Conservation (phyloP, 108 stramenopile species). For the Fragilaria crotonensis region DNA sequence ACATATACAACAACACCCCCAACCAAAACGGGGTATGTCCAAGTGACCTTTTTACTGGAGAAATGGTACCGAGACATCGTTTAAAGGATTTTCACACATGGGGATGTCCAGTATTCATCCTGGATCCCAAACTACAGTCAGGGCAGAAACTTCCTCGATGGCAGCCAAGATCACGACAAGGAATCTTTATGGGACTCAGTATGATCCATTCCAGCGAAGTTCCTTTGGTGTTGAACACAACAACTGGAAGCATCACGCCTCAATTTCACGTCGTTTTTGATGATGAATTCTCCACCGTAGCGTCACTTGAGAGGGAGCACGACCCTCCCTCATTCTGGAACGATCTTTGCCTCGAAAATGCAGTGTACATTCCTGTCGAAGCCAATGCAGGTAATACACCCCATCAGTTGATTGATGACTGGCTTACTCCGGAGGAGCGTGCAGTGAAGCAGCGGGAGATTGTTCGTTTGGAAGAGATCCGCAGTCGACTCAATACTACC, state of each 20-base stretch:
- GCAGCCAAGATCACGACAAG: slow-evolving; percentile 23
- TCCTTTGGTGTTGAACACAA: slow-evolving; percentile 26
- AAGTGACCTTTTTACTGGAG: slow-evolving; percentile 12
- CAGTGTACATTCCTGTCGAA: neutral
- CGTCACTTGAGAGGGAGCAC: neutral
- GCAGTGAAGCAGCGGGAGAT: too few species aligned
- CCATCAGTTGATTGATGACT: slow-evolving; percentile 1
- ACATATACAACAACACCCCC: slow-evolving; percentile 30
- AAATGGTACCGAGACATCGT: neutral
- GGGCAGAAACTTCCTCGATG: slow-evolving; percentile 34
- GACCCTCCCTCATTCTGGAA: neutral
- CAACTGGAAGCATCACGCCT: slow-evolving; percentile 27
- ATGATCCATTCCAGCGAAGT: slow-evolving; percentile 24
- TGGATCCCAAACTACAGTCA: slow-evolving; percentile 27
- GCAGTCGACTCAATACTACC: neutral
- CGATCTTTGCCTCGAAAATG: neutral
- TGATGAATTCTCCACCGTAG: slow-evolving; percentile 31
- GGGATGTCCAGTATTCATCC: slow-evolving; percentile 31
- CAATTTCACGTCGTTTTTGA: slow-evolving; percentile 51
- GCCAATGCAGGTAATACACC: too few species aligned
- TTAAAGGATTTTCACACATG: slow-evolving; percentile 17
- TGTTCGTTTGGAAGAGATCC: neutral
- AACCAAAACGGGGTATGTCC: slow-evolving; percentile 22
- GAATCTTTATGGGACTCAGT: slow-evolving; percentile 30
- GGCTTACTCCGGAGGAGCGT: slow-evolving; percentile 7